A percentile compares a stretch with the other conserved stretches of the same genome.
Conservation (phyloP, 257 asterid species). For the Cinchona pubescens region DNA sequence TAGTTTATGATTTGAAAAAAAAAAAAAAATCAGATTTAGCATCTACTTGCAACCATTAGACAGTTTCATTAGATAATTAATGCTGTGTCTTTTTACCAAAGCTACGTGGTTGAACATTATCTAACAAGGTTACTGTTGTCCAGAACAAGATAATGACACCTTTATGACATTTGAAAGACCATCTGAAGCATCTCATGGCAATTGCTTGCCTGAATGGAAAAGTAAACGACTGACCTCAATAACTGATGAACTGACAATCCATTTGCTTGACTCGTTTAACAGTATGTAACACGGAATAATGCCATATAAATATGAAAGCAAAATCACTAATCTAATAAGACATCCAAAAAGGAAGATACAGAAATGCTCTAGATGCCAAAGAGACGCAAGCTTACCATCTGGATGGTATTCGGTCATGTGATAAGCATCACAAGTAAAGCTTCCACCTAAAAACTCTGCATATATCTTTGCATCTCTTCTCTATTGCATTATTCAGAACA, state of each 20-base stretch:
- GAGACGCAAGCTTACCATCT: slow-evolving; percentile 49
- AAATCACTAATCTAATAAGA: no score
- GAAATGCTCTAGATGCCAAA: background rate
- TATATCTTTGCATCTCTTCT: slow-evolving; percentile 85
- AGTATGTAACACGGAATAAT: no score
- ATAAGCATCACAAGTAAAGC: slow-evolving; percentile 96
- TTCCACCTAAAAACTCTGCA: slow-evolving; percentile 96
- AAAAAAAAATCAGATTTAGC: background rate
- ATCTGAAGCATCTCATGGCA: background rate
- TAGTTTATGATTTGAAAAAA: background rate
- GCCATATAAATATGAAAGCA: background rate
- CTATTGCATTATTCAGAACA: slow-evolving; percentile 35
- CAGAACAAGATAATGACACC: background rate
- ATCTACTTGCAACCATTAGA: background rate
- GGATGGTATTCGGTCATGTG: slow-evolving; percentile 99
- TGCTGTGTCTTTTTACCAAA: background rate
- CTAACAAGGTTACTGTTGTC: background rate
- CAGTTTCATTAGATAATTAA: background rate
- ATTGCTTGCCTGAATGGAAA: background rate
- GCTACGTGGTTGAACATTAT: background rate
- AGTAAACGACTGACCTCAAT: background rate
- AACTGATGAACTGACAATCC: background rate
- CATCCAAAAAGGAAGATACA: background rate
- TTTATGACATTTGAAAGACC: background rate
- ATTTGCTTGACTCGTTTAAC: no score